phyloP scores from a whole-genome alignment of 1,284 basidiomycete species.

The Microbotryum scabiosae region DNA sequence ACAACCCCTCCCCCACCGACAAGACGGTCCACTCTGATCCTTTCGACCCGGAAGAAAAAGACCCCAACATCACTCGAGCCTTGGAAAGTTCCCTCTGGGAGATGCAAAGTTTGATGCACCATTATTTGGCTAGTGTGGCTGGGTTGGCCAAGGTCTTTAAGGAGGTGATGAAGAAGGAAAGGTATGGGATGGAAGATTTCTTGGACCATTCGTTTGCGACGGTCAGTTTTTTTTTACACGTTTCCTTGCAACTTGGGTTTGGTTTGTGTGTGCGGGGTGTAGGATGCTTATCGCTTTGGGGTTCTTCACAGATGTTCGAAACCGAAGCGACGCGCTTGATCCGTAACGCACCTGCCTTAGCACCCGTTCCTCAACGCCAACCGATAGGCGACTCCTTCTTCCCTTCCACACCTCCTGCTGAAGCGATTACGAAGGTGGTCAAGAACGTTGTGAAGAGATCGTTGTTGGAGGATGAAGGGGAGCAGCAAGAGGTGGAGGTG shows the following conservation, averaged over 20 bases:
- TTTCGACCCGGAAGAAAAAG: constrained; percentile 58
- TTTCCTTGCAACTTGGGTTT: too few species aligned
- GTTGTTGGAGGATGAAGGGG: constrained; percentile 4
- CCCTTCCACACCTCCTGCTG: constrained; percentile 1
- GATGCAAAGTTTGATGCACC: constrained; percentile 64
- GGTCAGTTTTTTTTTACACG: constrained; percentile 48
- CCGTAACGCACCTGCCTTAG: constrained; percentile 58
- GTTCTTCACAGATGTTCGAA: constrained; percentile 61
- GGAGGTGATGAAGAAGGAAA: constrained; percentile 86
- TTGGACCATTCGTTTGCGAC: constrained; percentile 90
- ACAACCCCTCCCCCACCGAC: constrained; percentile 40
- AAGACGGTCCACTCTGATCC: constrained; percentile 50
- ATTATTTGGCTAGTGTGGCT: constrained; percentile 77
- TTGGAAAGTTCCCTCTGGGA: constrained; percentile 89
- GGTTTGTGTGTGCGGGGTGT: too few species aligned
- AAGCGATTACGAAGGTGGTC: constrained; percentile 1
- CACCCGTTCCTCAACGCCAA: constrained; percentile 32
- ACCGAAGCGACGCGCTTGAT: constrained; percentile 73
- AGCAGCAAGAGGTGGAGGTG: constrained; percentile 4
- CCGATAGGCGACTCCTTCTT: constrained; percentile 31
- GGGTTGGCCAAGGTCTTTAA: constrained; percentile 77
- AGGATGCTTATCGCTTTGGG: too few species aligned
- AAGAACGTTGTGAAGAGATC: neutral
- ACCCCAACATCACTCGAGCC: constrained; percentile 70
- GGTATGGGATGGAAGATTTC: constrained; percentile 90